Conservation (phyloP, 768 basidiomycete species). For the Boletus coccyginus region DNA sequence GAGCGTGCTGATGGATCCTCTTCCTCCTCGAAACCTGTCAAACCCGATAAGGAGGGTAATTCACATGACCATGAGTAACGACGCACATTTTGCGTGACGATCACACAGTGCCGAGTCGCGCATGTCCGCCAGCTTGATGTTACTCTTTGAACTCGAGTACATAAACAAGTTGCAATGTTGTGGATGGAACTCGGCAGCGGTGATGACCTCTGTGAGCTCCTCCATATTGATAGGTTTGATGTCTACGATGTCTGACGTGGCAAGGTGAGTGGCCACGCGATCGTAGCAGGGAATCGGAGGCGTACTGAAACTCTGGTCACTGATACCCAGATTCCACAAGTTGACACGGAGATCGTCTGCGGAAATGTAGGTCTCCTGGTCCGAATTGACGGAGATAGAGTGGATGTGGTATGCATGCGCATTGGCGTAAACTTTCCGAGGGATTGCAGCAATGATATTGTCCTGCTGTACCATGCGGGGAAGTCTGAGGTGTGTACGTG, state of each 20-base stretch:
- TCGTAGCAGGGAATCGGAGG: constrained; percentile 17
- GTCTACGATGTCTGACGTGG: constrained; percentile 87
- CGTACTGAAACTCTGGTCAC: constrained; percentile 98
- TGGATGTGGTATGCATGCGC: constrained; percentile 99
- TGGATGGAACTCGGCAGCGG: constrained; percentile 99
- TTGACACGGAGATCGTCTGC: constrained; percentile 99
- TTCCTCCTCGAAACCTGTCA: constrained; percentile 93
- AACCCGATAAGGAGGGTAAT: constrained; percentile 12
- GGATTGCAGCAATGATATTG: constrained; percentile 97
- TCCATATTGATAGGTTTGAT: constrained; percentile 99
- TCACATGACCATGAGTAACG: neutral
- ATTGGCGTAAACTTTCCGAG: constrained; percentile 97
- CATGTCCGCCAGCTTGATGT: constrained; percentile 99
- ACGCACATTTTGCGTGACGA: constrained; percentile 90
- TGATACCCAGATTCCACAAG: constrained; percentile 97
- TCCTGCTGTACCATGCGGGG: constrained; percentile 94
- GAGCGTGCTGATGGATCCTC: constrained; percentile 97
- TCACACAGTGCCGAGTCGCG: constrained; percentile 97
- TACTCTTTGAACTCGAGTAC: constrained; percentile 99
- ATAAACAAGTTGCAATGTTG: constrained; percentile 97
- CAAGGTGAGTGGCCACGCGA: constrained; percentile 3
- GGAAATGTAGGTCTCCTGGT: constrained; percentile 98
- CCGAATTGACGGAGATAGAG: constrained; percentile 98
- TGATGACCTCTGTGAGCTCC: constrained; percentile 98
- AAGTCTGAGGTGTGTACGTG: constrained; percentile 65